Base-by-base conservation (phyloP, 1,139 yeast species). In the Ogataea hybrid region DNA sequence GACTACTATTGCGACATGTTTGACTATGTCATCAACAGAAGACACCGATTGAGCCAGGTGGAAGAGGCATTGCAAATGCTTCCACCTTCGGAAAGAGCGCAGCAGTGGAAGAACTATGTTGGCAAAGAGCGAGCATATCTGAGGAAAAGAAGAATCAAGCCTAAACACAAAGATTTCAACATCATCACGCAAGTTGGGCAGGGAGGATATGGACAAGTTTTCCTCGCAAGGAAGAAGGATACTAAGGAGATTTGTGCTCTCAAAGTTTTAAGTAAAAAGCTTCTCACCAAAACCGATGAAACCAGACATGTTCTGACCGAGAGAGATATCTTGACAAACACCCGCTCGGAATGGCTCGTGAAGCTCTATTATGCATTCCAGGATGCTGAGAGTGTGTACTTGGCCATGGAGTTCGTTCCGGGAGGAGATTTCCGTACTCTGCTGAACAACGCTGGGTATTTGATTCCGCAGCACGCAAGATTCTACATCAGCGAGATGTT, bases 351-450 rank as follows among this genome's bases (percentile, higher is more conserved):
- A 48, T 94, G 99, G 99, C 73, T 94, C 36, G 98, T 92, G 32
- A 89, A 89, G 63, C 71, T 94, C 43, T 72, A 89, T 46, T 94
- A 94, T 62, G 96, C 98, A 3, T 94, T 94, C 68, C 99, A 94
- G 63, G 97, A 92, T 64, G 69, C 83, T 0, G 92, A 85, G 48
- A 86, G 86, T 62, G 87, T 94, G 30, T 94, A 87, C 56, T 72
- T 94, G 57, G 98, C 98, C 2, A 94, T 94, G 99, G 98, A 94
- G 63, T 94, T 87, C 64, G 98, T 94, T 8, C 97, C 98, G 4
- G 99, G 99, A 46, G 99, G 99, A 39, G 99, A 94, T 63, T 94
- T 88, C 69, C 81, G 99, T 61, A 94, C 98, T 1, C 69, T 94
- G 51, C 76, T 94, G 52, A 90, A 89, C 64, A 92, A 90, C 61